Percentiles rank a stretch among this genome's conserved stretches.
Conservation (phyloP, 768 basidiomycete species). For the Xanthoconium stramineum region DNA sequence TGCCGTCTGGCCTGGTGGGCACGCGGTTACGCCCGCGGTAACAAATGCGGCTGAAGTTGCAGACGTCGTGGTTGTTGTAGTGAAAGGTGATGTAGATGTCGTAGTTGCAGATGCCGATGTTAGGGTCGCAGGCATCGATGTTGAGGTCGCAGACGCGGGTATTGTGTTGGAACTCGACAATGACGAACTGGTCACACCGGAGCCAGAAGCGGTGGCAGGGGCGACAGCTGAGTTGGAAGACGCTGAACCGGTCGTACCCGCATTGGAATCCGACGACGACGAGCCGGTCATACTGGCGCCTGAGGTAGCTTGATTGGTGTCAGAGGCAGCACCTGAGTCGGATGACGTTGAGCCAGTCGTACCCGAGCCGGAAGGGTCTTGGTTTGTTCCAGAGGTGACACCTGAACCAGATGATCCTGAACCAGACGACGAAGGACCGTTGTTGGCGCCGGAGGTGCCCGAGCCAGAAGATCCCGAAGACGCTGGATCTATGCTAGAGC, state of each 20-base stretch:
- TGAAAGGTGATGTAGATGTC: neutral
- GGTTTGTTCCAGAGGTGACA: neutral
- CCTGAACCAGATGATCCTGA: neutral
- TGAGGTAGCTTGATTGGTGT: neutral
- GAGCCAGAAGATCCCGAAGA: conserved; percentile 2
- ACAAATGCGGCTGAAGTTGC: neutral
- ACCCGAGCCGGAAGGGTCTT: neutral
- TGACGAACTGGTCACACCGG: neutral
- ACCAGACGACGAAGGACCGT: neutral
- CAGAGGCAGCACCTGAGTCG: neutral
- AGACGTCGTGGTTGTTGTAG: neutral
- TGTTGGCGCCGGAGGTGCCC: neutral
- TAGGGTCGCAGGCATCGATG: neutral
- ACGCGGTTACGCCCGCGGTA: neutral
- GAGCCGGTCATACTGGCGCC: neutral
- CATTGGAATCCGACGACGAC: neutral
- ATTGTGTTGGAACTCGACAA: neutral
- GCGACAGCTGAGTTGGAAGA: neutral
- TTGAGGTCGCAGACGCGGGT: neutral
- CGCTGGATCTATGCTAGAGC: neutral
- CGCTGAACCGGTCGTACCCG: neutral
- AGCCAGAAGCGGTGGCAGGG: neutral
- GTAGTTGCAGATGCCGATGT: neutral
- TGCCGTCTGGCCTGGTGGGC: conserved; percentile 16
- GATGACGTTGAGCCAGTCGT: neutral